Conservation (phyloP, 2,329 filamentous ascomycete genomes). For the Penicillium italicum region DNA sequence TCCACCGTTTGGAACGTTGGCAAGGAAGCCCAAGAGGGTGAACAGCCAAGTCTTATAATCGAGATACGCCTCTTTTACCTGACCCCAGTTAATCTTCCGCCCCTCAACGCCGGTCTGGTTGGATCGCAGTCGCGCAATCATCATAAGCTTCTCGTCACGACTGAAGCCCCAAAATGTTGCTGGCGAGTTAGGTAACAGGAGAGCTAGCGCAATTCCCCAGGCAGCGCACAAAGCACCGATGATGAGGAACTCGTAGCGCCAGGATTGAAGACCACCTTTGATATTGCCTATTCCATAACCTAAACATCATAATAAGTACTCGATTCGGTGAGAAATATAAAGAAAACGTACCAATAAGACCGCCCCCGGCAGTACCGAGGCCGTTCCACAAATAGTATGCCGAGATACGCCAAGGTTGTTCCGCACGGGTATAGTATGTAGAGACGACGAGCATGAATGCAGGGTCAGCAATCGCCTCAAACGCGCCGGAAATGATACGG, state of each 20-base stretch:
- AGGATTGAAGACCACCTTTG: conserved; percentile 15
- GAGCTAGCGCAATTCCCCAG: conserved; percentile 17
- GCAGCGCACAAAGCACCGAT: conserved; percentile 28
- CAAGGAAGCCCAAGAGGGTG: conserved; percentile 11
- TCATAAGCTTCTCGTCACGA: conserved; percentile 12
- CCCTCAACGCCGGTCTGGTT: conserved; percentile 29
- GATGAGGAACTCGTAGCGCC: conserved; percentile 31
- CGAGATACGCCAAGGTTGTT: conserved; percentile 27
- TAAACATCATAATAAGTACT: neutral
- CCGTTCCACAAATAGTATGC: conserved; percentile 21
- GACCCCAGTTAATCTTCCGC: conserved; percentile 44
- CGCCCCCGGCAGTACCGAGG: conserved; percentile 4
- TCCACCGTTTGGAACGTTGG: conserved; percentile 30
- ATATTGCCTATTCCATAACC: conserved; percentile 44
- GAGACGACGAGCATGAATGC: conserved; percentile 53
- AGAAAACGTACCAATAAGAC: neutral
- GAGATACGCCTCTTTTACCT: conserved; percentile 39
- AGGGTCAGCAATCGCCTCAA: conserved; percentile 39
- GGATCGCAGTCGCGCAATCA: neutral
- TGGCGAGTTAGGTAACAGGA: conserved; percentile 21
- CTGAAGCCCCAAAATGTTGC: conserved; percentile 21
- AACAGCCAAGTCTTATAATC: conserved; percentile 34
- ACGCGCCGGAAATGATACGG: neutral
- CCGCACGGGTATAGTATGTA: conserved; percentile 18
- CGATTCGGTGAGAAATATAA: neutral